Base-by-base conservation (phyloP, 305 asterid species). In the Caryopteris hybrid region DNA sequence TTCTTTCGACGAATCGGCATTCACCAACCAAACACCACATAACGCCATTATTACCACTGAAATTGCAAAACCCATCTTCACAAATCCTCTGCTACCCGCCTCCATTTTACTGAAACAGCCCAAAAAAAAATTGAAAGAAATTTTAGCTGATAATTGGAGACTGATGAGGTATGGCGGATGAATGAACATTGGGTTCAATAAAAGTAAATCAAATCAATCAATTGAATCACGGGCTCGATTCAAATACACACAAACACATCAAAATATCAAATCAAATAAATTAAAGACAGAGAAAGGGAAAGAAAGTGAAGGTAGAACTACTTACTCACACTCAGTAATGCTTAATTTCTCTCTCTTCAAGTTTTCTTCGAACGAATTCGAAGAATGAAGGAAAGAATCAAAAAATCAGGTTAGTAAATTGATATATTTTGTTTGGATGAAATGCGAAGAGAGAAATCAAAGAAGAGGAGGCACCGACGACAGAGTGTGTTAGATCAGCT, bases 401-500 rank as follows among this genome's bases (percentile, higher is more conserved):
- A 27, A 54, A 10, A 13, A 8, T 17, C 25, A 7, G 41, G 59
- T 14, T 62, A 63, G 31, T 23, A 65, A 47, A 25, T 23, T 31
- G 55, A 60, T 76, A 68, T 64, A 71, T 70, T 76, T 71, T 31
- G 43, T 6, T 45, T 72, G 79, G 78, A 64, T 61, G 80, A 56
- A 75, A 78, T 75, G 64, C 64, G 56, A 74, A 72, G 73, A 58
- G 60, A 55, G 64, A 18, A 51, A 1, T n/a, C 31, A 51, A 9
- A 12, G 58, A 65, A 72, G 69, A 60, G 54, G 62, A 63, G 42
- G 59, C 77, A 72, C 77, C 81, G 81, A 76, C 81, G 71, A 47
- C 47, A 18, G 38, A 38, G 57, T 50, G 58, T 50, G 79, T 76
- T 79, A 76, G 90, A 81, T 84, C 83, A 50, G 36, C 76, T 59